Base-by-base conservation (phyloP, 352 stramenopile species). In the Blastocystis sp. region DNA sequence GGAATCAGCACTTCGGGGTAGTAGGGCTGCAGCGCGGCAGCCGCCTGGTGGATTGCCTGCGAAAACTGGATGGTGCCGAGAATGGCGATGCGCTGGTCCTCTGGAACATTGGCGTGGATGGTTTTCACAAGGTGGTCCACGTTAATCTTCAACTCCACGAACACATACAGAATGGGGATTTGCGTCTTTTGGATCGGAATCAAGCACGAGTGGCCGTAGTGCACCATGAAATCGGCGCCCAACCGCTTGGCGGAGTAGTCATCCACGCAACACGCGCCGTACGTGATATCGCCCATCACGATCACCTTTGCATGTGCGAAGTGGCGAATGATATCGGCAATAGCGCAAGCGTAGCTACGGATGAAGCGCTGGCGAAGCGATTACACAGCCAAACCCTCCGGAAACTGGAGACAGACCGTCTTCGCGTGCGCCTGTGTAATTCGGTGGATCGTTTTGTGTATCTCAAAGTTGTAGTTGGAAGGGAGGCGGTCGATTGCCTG, bases 191-290 rank as follows among this genome's bases (percentile, higher is more conserved):
- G 95, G 68, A 99, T 95, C 0, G 97, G 97, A 34, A 99, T 96
- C 21, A 99, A 92, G 90, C 97, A 99, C 57, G 94, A 98, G 91
- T 99, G 97, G 57, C 97, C 97, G 89, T 99, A 99, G 90, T 99
- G 97, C n/a, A 99, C 94, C 90, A 99, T 94, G 34, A 99, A 95
- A 90, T 98, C 94, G 19, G 94, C 95, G 1, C 95, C 96, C 1
- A 98, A 91, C 0, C 95, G 94, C 43, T 96, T 93, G 10, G 97
- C 96, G 21, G 94, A 97, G 70, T 98, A 92, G 89, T 99, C 97
- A 89, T 99, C 97, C 28, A 99, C 95, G 89, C 97, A 99, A 89
- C 97, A 99, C n/a, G 97, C 97, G 40, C 97, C 97, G 76, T 99
- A 99, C 1, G 97, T 99, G 28, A 99, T 96, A 89, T 99, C 97